phyloP scores from a whole-genome alignment of 2,329 filamentous ascomycete species.

The Fusarium sp. region DNA sequence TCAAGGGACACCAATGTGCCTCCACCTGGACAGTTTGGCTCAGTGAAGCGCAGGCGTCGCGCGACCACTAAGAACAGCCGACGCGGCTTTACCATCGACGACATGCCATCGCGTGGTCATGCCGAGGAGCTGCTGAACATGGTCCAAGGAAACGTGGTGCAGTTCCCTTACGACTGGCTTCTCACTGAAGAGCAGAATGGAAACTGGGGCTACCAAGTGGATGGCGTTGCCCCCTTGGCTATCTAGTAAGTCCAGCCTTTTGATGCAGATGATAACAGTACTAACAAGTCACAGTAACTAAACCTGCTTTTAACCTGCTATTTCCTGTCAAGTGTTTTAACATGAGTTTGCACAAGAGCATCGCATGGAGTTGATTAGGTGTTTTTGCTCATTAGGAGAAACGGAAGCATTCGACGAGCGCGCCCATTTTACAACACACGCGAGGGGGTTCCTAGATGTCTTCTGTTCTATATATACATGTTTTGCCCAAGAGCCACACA shows the following conservation, averaged over 20 bases:
- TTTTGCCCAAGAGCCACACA: slow-evolving; percentile 22
- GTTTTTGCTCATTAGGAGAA: slow-evolving; percentile 27
- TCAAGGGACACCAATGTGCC: slow-evolving; percentile 54
- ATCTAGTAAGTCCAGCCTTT: slow-evolving; percentile 82
- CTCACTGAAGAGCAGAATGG: slow-evolving; percentile 91
- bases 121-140: slow-evolving; percentile 86
- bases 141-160: slow-evolving; percentile 89
- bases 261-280: neutral
- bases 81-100: slow-evolving; percentile 77
- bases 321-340: slow-evolving; percentile 18
- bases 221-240: slow-evolving; percentile 94
- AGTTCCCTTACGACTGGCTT: slow-evolving; percentile 97
- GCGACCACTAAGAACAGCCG: slow-evolving; percentile 79
- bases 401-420: slow-evolving; percentile 40
- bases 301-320: slow-evolving; percentile 35
- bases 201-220: slow-evolving; percentile 97
- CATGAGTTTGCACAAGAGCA: slow-evolving; percentile 38
- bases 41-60: slow-evolving; percentile 74
- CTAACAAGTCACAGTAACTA: slow-evolving; percentile 56
- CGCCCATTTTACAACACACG: slow-evolving; percentile 20
- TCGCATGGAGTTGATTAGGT: slow-evolving; percentile 46
- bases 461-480: slow-evolving; percentile 39
- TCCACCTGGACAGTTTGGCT: slow-evolving; percentile 59
- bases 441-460: slow-evolving; percentile 29
- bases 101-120: slow-evolving; percentile 81